phyloP scores from a whole-genome alignment of 1,284 basidiomycete genomes.

The Ustilago lituana region DNA sequence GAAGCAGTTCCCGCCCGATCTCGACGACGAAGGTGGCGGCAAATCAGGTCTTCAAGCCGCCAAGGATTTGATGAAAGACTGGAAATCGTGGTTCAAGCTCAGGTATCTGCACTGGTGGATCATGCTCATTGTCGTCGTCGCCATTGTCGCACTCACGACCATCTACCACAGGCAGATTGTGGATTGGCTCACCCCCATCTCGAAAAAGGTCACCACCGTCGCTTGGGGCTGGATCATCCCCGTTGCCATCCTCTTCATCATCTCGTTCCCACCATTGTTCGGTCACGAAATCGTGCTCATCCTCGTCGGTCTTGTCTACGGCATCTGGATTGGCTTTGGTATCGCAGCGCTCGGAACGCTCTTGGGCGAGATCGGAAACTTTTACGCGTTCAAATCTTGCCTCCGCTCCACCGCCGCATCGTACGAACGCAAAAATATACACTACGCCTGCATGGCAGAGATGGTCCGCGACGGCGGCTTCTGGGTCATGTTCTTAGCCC shows the following conservation, averaged over 20 bases:
- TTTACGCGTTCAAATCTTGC: slow-evolving; percentile 74
- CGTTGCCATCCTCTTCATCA: slow-evolving; percentile 79
- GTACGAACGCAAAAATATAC: slow-evolving; percentile 76
- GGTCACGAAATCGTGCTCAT: slow-evolving; percentile 81
- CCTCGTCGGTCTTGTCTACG: slow-evolving; percentile 76
- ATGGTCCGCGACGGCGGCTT: slow-evolving; percentile 83
- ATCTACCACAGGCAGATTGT: slow-evolving; percentile 78
- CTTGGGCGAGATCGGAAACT: slow-evolving; percentile 62
- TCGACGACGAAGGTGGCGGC: slow-evolving; percentile 52
- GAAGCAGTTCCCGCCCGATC: slow-evolving; percentile 57
- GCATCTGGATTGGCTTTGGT: slow-evolving; percentile 64
- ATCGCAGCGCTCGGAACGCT: slow-evolving; percentile 57
- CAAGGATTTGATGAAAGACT: slow-evolving; percentile 38
- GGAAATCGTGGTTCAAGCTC: slow-evolving; percentile 50
- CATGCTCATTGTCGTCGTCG: slow-evolving; percentile 66
- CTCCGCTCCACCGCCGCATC: slow-evolving; percentile 75
- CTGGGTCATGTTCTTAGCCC: slow-evolving; percentile 67
- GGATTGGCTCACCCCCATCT: slow-evolving; percentile 74
- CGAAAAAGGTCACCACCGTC: slow-evolving; percentile 73
- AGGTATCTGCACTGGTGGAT: slow-evolving; percentile 70
- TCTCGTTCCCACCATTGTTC: slow-evolving; percentile 71
- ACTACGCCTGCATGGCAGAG: slow-evolving; percentile 80
- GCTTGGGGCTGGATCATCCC: slow-evolving; percentile 81
- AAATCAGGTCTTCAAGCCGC: slow-evolving; percentile 36
- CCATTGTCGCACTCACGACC: slow-evolving; percentile 73